Base-by-base conservation (phyloP, 352 stramenopile species). In the Phytophthora macrochlamydospora region DNA sequence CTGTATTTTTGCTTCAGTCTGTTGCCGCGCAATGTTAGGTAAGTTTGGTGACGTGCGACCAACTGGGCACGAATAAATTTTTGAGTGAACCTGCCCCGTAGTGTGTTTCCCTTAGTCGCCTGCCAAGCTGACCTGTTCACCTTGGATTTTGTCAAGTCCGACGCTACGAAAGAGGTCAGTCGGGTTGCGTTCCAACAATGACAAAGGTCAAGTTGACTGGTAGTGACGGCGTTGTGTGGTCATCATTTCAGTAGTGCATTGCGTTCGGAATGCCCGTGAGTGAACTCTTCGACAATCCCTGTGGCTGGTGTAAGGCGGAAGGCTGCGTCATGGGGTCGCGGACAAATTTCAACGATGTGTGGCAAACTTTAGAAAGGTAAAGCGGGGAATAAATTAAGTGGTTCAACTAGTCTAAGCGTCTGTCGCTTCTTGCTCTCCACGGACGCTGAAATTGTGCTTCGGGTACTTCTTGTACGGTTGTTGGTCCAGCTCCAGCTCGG, bases 341-440 rank as follows among this genome's bases (percentile, higher is more conserved):
- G 18, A 24, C 18, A 24, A 24, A 24, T 24, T 24, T 24, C 18
- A 24, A 24, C 18, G 18, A 24, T 24, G 32, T 40, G 14, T 4
- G 14, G 45, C n/a, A 49, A 43, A 64, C n/a, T 64, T 67, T 67
- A 52, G 61, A 71, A 71, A 11, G 18, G 28, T 50, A 60, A 44
- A 70, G 65, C 48, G 18, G 30, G 44, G 37, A 69, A 69, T 74
- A 74, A 74, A 71, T 75, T 71, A 68, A 65, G 44, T 71, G 35
- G 51, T 59, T 61, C 51, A 70, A 63, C 50, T 53, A 45, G 65
- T 46, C 64, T 49, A 68, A 54, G 65, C 59, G 54, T 51, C 54
- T 65, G 18, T 68, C 52, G 53, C 37, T 30, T 44, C 33, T 46
- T 68, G 50, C 53, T 65, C 50, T 73, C 54, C 51, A 51, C 63